Base-by-base conservation (phyloP, 192 early-diverging fungal species). In the Geranomyces variabilis region DNA sequence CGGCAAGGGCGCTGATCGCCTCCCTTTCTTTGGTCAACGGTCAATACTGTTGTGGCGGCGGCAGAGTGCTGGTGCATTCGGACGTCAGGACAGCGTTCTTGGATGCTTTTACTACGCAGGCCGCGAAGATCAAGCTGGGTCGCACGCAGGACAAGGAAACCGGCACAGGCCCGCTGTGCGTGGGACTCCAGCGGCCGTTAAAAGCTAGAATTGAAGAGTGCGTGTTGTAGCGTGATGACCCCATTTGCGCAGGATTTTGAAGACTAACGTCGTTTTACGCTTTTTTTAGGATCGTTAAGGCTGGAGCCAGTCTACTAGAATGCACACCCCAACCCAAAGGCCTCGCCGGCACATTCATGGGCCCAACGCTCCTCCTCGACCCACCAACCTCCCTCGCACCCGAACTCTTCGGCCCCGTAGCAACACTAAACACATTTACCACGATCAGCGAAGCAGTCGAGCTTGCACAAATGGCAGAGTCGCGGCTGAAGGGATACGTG, bases 401-500 rank as follows among this genome's bases (percentile, higher is more conserved):
- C 4, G 58, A 60, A 34, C 58, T 60, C 8, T 60, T 60, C 29
- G 58, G 58, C 21, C 58, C 58, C 5, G 8, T 7, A 6, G 58
- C 58, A 3, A 60, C 58, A 7, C 58, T 60, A 7, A 60, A 28
- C 58, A 60, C 21, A 2, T 60, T 60, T 17, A 60, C 22, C 31
- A 30, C 58, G 5, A 28, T 33, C 1, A 26, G 8, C 28, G 58
- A 60, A 34, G 31, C 31, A 6, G 17, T 60, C 29, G 17, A 19
- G 6, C 17, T 60, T 7, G 31, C 58, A 6, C 28, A 60, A 28
- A 34, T 29, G 5, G 58, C 58, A 29, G 9, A 60, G 17, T 28
- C 21, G 21, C 58, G 58, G 12, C 58, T 60, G 28, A 60, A 60
- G 29, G 58, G 58, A 31, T 60, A 33, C 58, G 31, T 60, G 7